A percentile compares a stretch with the other conserved stretches of the same genome.
phyloP scores from a whole-genome alignment of 2,329 filamentous ascomycete genomes.

The Cordyceps militaris region DNA sequence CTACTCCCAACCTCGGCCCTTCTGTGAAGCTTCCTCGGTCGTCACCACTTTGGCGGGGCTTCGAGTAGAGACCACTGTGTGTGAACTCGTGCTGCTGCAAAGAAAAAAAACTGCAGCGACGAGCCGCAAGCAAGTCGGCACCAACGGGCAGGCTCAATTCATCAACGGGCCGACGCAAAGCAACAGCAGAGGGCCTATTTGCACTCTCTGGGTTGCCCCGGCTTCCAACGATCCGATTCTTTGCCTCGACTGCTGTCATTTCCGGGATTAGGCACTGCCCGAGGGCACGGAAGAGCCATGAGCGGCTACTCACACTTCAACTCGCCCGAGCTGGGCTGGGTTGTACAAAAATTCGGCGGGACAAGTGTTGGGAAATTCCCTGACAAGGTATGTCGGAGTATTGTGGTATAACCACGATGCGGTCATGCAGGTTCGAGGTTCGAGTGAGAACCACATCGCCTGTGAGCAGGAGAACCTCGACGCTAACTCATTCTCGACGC shows the following conservation, averaged over 20 bases:
- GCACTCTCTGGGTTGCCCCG: neutral
- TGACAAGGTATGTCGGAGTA: slow-evolving; percentile 44
- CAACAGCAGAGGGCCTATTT: neutral
- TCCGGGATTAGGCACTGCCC: neutral
- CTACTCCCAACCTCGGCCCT: neutral
- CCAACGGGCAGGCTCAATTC: neutral
- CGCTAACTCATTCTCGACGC: neutral
- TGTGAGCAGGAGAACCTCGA: neutral
- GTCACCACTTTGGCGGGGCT: slow-evolving; percentile 4
- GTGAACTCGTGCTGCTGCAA: slow-evolving; percentile 2
- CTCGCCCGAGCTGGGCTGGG: slow-evolving; percentile 52
- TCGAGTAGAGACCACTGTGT: neutral
- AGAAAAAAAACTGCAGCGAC: slow-evolving; percentile 4
- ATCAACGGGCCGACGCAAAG: neutral
- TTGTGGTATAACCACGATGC: neutral
- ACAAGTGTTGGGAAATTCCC: slow-evolving; percentile 95
- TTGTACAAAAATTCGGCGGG: slow-evolving; percentile 92
- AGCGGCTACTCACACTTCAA: slow-evolving; percentile 29
- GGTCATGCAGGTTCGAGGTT: neutral
- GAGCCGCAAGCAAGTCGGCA: neutral
- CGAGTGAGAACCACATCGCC: neutral
- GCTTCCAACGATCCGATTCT: neutral
- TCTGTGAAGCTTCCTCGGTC: neutral
- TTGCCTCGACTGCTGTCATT: neutral
- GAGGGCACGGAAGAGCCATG: slow-evolving; percentile 19